phyloP scores from a whole-genome alignment of 257 asterid species.

The Lavandula angustifolia region DNA sequence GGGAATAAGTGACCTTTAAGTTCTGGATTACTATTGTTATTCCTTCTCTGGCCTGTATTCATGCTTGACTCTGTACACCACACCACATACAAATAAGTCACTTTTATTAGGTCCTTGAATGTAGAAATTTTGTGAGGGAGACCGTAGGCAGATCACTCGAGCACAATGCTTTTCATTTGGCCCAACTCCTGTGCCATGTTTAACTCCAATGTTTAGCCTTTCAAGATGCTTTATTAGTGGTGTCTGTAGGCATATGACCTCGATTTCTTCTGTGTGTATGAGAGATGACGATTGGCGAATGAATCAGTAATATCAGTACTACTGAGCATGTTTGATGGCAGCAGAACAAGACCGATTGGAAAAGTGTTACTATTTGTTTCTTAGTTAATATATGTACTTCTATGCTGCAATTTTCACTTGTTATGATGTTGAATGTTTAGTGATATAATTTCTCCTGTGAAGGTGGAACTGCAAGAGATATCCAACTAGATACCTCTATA shows the following conservation, averaged over 20 bases:
- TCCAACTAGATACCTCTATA: background rate
- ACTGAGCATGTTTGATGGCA: conserved; percentile 15
- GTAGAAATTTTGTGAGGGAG: too few species aligned
- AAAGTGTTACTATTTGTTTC: background rate
- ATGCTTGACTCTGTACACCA: too few species aligned
- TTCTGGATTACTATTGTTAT: too few species aligned
- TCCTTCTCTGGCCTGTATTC: too few species aligned
- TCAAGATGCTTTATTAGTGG: too few species aligned
- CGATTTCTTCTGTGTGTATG: background rate
- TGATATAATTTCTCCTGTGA: background rate
- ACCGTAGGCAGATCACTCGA: too few species aligned
- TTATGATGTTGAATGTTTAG: background rate
- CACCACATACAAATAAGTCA: too few species aligned
- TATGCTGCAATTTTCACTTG: background rate
- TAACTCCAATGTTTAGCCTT: too few species aligned
- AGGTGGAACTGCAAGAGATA: conserved; percentile 12
- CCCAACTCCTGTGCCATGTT: too few species aligned
- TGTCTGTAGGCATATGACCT: too few species aligned
- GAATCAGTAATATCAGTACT: background rate
- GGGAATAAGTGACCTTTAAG: background rate
- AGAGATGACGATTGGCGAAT: background rate
- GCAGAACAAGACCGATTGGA: background rate
- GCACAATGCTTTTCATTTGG: too few species aligned
- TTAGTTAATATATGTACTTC: background rate
- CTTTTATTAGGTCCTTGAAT: too few species aligned